Conservation (phyloP, 139 green algal species). For the Dunaliella sp. region DNA sequence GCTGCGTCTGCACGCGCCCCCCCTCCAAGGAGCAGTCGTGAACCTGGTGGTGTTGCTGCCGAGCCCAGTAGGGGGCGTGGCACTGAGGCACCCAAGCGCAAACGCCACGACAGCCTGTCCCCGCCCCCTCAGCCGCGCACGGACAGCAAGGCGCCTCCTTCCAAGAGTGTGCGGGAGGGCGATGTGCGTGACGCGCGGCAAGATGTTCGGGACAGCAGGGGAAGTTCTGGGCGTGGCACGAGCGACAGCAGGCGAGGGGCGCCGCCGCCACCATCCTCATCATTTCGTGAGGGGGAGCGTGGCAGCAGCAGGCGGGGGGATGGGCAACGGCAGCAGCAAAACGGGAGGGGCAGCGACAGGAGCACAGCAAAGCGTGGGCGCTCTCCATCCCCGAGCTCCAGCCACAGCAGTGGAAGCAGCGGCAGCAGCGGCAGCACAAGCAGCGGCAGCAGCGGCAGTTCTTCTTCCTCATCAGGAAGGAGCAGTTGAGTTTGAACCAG, state of each 20-base stretch:
- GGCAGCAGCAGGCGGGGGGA: neutral
- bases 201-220: neutral
- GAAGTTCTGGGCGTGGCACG: neutral
- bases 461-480: neutral
- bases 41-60: neutral
- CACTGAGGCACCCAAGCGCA: neutral
- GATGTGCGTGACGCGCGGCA: neutral
- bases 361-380: too few relatives aligned
- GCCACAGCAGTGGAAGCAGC: neutral
- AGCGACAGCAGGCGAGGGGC: neutral
- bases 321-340: too few relatives aligned
- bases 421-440: neutral
- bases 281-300: too few relatives aligned
- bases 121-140: neutral
- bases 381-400: neutral
- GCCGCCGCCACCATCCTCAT: neutral
- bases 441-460: slow-evolving; percentile 1
- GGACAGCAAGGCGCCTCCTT: neutral
- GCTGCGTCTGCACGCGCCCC: neutral
- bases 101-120: neutral
- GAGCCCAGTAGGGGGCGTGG: neutral
- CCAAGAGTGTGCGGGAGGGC: neutral
- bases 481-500: neutral
- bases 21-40: neutral
- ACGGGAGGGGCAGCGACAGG: neutral